Conservation (phyloP, 2,329 filamentous ascomycete species). For the Epichloe hybrida region DNA sequence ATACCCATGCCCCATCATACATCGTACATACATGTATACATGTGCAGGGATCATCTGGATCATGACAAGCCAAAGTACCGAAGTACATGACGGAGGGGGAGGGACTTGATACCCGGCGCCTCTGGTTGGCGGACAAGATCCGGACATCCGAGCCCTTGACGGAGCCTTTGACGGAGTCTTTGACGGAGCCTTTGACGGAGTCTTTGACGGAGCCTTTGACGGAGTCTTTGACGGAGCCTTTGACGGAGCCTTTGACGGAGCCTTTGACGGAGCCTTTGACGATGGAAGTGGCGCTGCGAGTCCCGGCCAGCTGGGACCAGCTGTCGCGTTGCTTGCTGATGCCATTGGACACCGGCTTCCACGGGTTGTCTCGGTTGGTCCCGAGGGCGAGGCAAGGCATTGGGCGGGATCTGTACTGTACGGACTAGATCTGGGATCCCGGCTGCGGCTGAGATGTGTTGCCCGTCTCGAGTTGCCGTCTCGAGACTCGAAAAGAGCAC, state of each 20-base stretch:
- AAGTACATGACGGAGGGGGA: too few species aligned
- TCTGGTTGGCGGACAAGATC: not conserved
- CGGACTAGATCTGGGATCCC: too few species aligned
- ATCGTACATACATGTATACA: too few species aligned
- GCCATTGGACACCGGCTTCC: not conserved
- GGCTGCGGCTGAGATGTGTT: too few species aligned
- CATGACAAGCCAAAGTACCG: too few species aligned
- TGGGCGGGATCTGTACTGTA: not conserved
- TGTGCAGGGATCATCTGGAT: too few species aligned
- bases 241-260: not conserved
- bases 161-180: not conserved
- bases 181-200: not conserved
- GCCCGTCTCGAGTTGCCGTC: too few species aligned
- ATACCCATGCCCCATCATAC: too few species aligned
- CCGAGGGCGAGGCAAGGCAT: not conserved
- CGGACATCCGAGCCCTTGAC: not conserved
- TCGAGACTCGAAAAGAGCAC: too few species aligned
- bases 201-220: not conserved
- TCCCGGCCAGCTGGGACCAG: not conserved
- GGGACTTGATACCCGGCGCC: too few species aligned
- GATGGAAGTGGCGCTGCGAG: not conserved
- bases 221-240: too few species aligned
- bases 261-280: not conserved
- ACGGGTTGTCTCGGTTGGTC: not conserved
- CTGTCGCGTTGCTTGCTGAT: not conserved